Percentiles rank a stretch among this genome's conserved stretches.
Evolutionary conservation across 495 filamentous ascomycete genomes (phyloP).

Genomic region (Penicillium paxilli): DNA sequence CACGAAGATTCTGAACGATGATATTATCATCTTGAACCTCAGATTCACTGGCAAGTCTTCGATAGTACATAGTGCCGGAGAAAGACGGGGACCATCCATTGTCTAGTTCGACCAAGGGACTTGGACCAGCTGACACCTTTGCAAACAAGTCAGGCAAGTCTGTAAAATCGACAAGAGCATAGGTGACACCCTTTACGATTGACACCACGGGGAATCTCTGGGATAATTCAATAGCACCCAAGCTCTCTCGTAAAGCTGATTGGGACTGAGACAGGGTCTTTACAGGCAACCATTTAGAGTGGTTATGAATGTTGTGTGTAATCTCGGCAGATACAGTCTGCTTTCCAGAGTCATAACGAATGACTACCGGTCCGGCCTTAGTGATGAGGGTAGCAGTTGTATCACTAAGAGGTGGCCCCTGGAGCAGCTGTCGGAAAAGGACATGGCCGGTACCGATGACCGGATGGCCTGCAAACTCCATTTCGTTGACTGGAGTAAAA

Average conservation of each 20-base stretch:
- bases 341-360: slow-evolving; percentile 34
- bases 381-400: slow-evolving; percentile 43
- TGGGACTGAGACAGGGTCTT: slow-evolving; percentile 25
- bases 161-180: slow-evolving; percentile 55
- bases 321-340: slow-evolving; percentile 49
- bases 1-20: slow-evolving; percentile 25
- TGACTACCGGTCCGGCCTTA: slow-evolving; percentile 57
- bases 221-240: slow-evolving; percentile 7
- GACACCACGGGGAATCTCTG: slow-evolving; percentile 52
- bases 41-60: slow-evolving; percentile 39
- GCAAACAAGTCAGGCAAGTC: slow-evolving; percentile 27
- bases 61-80: slow-evolving; percentile 54
- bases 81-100: slow-evolving; percentile 57
- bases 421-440: slow-evolving; percentile 32
- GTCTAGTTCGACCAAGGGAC: slow-evolving; percentile 44
- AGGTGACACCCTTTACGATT: slow-evolving; percentile 71
- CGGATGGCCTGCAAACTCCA: neutral
- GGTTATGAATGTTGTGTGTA: slow-evolving; percentile 63
- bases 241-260: slow-evolving; percentile 2
- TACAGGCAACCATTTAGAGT: slow-evolving; percentile 26
- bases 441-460: slow-evolving; percentile 58
- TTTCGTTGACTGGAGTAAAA: neutral
- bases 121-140: slow-evolving; percentile 11
- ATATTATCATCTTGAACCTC: slow-evolving; percentile 13
- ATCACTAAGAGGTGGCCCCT: slow-evolving; percentile 1